A percentile compares a stretch with the other conserved stretches of the same genome.
Evolutionary conservation across 2,329 filamentous ascomycete genomes (phyloP).

Genomic region (Orbilia oligospora): DNA sequence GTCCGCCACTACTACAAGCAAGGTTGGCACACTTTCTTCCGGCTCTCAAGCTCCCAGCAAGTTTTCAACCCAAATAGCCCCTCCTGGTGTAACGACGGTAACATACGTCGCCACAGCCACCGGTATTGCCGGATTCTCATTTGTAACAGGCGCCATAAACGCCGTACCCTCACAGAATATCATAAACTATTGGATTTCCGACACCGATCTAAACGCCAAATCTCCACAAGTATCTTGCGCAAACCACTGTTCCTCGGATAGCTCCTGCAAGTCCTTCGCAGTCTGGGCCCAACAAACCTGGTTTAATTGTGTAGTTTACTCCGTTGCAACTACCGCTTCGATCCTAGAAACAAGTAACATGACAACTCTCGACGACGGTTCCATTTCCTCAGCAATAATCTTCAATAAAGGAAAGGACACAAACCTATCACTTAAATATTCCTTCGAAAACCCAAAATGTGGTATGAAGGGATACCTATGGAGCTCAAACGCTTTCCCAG

Average conservation of each 20-base stretch:
- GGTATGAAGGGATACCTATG: conserved; percentile 39
- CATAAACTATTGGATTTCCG: conserved; percentile 36
- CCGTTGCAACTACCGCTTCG: conserved; percentile 1
- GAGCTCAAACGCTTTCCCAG: not conserved
- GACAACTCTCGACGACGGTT: conserved; percentile 22
- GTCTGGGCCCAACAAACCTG: conserved; percentile 25
- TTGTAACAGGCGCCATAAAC: conserved; percentile 20
- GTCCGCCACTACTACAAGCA: conserved; percentile 12
- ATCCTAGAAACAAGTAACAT: conserved; percentile 12
- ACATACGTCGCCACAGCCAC: conserved; percentile 27
- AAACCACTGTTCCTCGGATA: conserved; percentile 29
- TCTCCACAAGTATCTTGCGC: conserved; percentile 27
- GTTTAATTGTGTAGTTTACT: conserved; percentile 35
- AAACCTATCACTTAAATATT: conserved; percentile 23
- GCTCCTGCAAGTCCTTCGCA: conserved; percentile 25
- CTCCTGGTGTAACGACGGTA: conserved; percentile 23
- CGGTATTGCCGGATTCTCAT: conserved; percentile 22
- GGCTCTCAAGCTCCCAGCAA: not conserved
- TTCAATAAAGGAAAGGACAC: conserved; percentile 48
- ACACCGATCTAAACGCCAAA: conserved; percentile 5
- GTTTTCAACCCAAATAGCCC: conserved; percentile 10
- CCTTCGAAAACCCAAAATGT: conserved; percentile 37
- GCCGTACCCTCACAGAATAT: conserved; percentile 18
- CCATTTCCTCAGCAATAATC: conserved; percentile 20
- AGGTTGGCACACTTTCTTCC: not conserved